Percentiles rank a stretch among this genome's conserved stretches.
Evolutionary conservation across 108 stramenopile species (phyloP).

Genomic region (Nitzschia sp.): DNA sequence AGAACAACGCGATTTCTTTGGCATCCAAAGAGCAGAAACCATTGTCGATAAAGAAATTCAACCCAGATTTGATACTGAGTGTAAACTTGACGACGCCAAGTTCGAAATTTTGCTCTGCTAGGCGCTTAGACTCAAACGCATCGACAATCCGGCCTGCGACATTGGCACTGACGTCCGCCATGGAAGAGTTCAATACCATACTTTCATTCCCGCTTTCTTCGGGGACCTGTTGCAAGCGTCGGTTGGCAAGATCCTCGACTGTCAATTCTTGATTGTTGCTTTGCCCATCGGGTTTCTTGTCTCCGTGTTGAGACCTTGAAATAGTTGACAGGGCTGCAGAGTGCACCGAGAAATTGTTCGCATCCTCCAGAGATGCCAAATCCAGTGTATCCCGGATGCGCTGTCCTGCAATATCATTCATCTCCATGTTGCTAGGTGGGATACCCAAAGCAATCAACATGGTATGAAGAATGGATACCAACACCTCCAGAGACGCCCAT

Average conservation of each 20-base stretch:
- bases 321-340: too few species aligned
- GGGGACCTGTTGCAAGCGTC: too few species aligned
- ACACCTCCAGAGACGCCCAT: conserved; percentile 70
- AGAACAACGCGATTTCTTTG: conserved; percentile 82
- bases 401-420: conserved; percentile 60
- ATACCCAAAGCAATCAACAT: conserved; percentile 69
- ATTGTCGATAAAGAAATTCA: conserved; percentile 84
- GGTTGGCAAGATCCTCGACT: neutral
- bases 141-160: conserved; percentile 40
- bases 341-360: neutral
- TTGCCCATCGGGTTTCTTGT: too few species aligned
- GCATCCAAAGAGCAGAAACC: conserved; percentile 87
- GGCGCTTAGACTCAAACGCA: conserved; percentile 62
- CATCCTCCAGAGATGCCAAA: conserved; percentile 33
- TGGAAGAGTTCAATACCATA: neutral
- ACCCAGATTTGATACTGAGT: conserved; percentile 85
- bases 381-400: conserved; percentile 46
- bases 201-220: neutral
- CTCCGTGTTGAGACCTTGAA: too few species aligned
- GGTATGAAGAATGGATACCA: conserved; percentile 71
- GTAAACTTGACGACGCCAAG: conserved; percentile 94
- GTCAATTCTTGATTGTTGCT: neutral
- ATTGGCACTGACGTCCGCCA: conserved; percentile 5
- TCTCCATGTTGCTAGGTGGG: conserved; percentile 44
- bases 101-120: conserved; percentile 85